Evolutionary conservation across 768 basidiomycete genomes (phyloP).

Genomic region (Mycena vitilis): DNA sequence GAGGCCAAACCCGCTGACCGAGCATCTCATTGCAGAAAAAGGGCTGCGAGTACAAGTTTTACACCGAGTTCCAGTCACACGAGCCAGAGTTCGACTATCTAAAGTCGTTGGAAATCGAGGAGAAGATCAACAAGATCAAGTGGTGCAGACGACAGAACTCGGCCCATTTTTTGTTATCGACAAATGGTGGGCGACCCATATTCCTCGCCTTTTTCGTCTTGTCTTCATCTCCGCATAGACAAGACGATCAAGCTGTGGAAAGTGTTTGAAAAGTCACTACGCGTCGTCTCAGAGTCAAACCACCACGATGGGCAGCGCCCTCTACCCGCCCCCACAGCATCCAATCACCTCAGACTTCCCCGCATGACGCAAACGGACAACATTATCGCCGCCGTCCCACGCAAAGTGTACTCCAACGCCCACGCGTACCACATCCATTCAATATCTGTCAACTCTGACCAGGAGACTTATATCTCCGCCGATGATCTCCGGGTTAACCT

Average conservation of each 20-base stretch:
- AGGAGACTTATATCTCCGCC: conserved; percentile 99
- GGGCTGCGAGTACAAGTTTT: conserved; percentile 99
- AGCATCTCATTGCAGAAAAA: conserved; percentile 78
- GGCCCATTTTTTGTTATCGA: conserved; percentile 96
- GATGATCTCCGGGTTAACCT: conserved; percentile 97
- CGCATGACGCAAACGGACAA: conserved; percentile 95
- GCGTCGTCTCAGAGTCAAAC: conserved; percentile 97
- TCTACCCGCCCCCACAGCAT: conserved; percentile 68
- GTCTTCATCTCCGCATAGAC: conserved; percentile 63
- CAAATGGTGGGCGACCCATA: conserved; percentile 78
- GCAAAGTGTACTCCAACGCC: conserved; percentile 99
- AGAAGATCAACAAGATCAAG: conserved; percentile 99
- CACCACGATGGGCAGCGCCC: conserved; percentile 83
- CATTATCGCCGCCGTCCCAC: conserved; percentile 97
- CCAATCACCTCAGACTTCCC: conserved; percentile 83
- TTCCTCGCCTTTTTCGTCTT: conserved; percentile 18
- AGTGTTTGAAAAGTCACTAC: conserved; percentile 98
- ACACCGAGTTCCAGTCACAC: conserved; percentile 99
- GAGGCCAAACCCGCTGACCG: conserved; percentile 37
- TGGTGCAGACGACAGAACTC: conserved; percentile 99
- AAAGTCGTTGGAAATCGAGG: conserved; percentile 99
- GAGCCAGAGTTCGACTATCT: conserved; percentile 99
- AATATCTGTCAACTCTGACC: conserved; percentile 98
- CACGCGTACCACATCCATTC: conserved; percentile 99
- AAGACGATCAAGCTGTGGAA: conserved; percentile 99